phyloP scores from a whole-genome alignment of 2,329 filamentous ascomycete species.

The Cadophora gregata region DNA sequence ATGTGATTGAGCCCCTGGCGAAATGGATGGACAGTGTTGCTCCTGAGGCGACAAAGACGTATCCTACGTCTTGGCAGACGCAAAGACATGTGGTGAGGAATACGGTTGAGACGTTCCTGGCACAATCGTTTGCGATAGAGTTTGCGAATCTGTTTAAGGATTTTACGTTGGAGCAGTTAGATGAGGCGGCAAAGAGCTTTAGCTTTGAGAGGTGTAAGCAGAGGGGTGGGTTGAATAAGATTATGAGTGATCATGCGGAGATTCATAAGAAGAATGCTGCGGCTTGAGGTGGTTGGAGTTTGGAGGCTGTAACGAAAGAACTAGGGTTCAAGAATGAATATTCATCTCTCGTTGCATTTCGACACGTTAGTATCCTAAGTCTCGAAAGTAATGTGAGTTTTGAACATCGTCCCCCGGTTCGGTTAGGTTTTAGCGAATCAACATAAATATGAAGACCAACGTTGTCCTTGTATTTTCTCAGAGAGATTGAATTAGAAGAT shows the following conservation, averaged over 20 bases:
- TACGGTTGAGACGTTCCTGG: conserved; percentile 55
- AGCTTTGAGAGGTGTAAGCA: conserved; percentile 57
- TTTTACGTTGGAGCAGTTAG: conserved; percentile 57
- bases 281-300: background rate
- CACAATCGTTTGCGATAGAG: conserved; percentile 58
- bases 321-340: no score
- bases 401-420: background rate
- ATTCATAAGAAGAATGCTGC: conserved; percentile 8
- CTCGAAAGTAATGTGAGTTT: no score
- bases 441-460: no score
- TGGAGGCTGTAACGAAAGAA: no score
- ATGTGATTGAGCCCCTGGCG: conserved; percentile 26
- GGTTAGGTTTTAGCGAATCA: background rate
- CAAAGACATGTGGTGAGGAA: conserved; percentile 54
- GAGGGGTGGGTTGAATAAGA: conserved; percentile 46
- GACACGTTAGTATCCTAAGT: no score
- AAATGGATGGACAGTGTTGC: conserved; percentile 52
- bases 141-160: conserved; percentile 60
- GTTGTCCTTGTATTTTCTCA: background rate
- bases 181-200: conserved; percentile 55
- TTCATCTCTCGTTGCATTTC: no score
- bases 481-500: no score
- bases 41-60: conserved; percentile 39
- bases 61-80: conserved; percentile 52
- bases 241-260: conserved; percentile 36